These are phyloP conservation scores for Cymbidium sinense DNA, from an alignment of 106 monocot genomes.

Conservation along the genomic window DNA sequence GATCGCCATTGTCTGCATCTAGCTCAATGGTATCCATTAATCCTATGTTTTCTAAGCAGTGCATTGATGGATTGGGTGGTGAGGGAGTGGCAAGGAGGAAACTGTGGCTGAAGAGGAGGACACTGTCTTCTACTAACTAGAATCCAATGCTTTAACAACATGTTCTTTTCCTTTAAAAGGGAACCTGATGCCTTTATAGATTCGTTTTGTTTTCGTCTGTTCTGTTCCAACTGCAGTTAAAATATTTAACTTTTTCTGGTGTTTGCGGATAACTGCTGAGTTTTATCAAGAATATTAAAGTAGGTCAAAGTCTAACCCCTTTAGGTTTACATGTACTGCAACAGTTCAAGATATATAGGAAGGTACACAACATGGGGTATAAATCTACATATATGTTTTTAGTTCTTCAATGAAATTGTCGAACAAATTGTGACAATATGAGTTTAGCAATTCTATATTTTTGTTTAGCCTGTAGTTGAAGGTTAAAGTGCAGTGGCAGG, in stretches of 20 bases:
- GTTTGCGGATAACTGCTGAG: not conserved
- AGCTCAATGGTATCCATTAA: not conserved
- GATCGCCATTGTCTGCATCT: not conserved
- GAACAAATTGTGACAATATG: not conserved
- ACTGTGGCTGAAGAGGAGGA: constrained; percentile 27
- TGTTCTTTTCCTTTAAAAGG: not conserved
- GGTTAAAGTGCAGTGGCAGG: no score
- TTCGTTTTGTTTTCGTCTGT: not conserved
- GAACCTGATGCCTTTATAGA: not conserved
- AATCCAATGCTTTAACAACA: not conserved
- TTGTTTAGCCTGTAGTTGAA: no score
- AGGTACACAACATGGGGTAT: not conserved
- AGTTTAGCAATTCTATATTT: not conserved
- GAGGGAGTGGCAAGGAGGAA: constrained; percentile 14
- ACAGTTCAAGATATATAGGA: not conserved
- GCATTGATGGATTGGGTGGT: constrained; percentile 1
- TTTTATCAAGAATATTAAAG: not conserved
- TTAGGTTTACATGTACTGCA: not conserved
- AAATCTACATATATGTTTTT: not conserved
- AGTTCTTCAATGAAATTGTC: not conserved
- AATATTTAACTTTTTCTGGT: not conserved
- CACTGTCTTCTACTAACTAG: constrained; percentile 45
- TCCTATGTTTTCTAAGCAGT: constrained; percentile 7
- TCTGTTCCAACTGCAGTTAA: not conserved
- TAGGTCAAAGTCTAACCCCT: not conserved